These are phyloP conservation scores for Schizophyllum commune DNA, from an alignment of 1,284 basidiomycete genomes.

Conservation along the genomic window DNA sequence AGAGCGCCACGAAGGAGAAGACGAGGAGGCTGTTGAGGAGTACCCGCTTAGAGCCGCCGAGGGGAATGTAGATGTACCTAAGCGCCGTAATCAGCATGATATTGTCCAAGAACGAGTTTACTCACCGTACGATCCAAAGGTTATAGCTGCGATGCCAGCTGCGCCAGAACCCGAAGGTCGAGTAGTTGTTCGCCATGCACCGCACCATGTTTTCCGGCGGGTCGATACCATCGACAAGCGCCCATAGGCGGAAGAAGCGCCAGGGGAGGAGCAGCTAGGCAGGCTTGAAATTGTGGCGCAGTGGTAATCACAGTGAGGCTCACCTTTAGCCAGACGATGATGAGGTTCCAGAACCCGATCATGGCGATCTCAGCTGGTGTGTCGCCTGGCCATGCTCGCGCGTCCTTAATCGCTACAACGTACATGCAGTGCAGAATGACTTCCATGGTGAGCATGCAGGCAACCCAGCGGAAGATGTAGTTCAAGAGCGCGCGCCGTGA, in stretches of 20 bases:
- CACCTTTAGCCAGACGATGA: slow-evolving; percentile 96
- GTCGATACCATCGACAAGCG: slow-evolving; percentile 83
- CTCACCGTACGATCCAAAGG: slow-evolving; percentile 86
- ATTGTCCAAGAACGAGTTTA: slow-evolving; percentile 5
- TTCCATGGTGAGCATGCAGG: slow-evolving; percentile 83
- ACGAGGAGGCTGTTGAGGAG: slow-evolving; percentile 71
- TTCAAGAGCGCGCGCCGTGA: slow-evolving; percentile 26
- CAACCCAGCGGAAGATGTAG: slow-evolving; percentile 71
- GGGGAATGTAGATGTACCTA: slow-evolving; percentile 92
- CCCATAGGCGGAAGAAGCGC: slow-evolving; percentile 97
- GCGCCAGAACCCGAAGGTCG: slow-evolving; percentile 89
- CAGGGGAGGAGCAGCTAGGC: slow-evolving; percentile 87
- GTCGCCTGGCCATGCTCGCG: slow-evolving; percentile 66
- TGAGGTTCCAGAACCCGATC: slow-evolving; percentile 97
- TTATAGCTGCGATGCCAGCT: slow-evolving; percentile 97
- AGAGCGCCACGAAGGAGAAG: slow-evolving; percentile 98
- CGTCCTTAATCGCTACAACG: slow-evolving; percentile 94
- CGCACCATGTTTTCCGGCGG: slow-evolving; percentile 98
- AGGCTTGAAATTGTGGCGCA: not conserved
- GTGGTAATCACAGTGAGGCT: slow-evolving; percentile 9
- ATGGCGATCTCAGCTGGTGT: slow-evolving; percentile 80
- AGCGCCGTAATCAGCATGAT: not conserved
- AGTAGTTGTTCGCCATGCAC: slow-evolving; percentile 99
- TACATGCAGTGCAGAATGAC: slow-evolving; percentile 92
- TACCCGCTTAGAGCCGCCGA: slow-evolving; percentile 72